Percentiles rank a stretch among this genome's conserved stretches.
Evolutionary conservation across 768 basidiomycete genomes (phyloP).

Genomic region (Termitomyces sp.): DNA sequence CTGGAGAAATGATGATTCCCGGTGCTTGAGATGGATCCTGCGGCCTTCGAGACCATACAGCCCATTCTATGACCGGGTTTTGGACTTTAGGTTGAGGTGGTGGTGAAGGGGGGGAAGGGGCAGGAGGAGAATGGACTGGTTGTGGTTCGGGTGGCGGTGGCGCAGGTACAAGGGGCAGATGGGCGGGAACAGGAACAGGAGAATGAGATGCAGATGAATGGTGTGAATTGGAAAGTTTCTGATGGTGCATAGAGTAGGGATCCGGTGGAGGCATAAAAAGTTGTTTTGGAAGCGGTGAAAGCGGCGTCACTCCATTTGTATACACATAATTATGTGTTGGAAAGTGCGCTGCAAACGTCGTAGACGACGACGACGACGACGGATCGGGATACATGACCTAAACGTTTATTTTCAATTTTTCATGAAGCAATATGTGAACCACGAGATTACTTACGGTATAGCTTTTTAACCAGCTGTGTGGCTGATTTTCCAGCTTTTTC

Average conservation of each 20-base stretch:
- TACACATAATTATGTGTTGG: constrained; percentile 7
- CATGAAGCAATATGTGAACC: neutral
- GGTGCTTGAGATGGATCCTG: constrained; percentile 58
- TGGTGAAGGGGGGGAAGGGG: neutral
- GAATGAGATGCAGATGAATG: constrained; percentile 1
- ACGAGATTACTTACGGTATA: neutral
- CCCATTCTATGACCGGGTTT: constrained; percentile 33
- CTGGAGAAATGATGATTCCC: constrained; percentile 64
- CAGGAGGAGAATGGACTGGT: neutral
- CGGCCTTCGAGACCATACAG: constrained; percentile 72
- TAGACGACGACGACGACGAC: constrained; percentile 3
- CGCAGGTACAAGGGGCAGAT: neutral
- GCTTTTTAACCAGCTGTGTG: neutral
- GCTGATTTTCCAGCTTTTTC: neutral
- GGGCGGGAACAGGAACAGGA: neutral
- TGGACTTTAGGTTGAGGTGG: constrained; percentile 1
- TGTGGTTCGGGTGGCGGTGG: neutral
- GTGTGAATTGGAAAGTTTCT: constrained; percentile 1
- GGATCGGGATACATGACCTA: constrained; percentile 8
- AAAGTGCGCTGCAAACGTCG: constrained; percentile 3
- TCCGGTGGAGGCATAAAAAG: constrained; percentile 41
- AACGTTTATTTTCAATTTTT: neutral
- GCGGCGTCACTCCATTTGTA: constrained; percentile 15
- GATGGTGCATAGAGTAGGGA: constrained; percentile 6
- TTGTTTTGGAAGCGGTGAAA: constrained; percentile 62